Base-by-base conservation (phyloP, 495 filamentous ascomycete species). In the Filosporella fistucella region DNA sequence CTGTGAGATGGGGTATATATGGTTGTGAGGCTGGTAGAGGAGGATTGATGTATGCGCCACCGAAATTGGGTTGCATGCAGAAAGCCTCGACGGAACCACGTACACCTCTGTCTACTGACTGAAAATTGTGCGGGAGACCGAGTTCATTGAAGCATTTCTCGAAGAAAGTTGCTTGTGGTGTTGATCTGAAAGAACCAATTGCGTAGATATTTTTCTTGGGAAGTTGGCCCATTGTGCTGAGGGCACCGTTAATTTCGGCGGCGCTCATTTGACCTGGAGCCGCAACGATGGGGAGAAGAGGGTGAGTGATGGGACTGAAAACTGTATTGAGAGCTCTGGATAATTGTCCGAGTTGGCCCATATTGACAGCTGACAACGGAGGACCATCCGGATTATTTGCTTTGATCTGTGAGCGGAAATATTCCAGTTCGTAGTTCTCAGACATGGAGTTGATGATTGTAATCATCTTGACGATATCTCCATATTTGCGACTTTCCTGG, bases 101-200 rank as follows among this genome's bases (percentile, higher is more conserved):
- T 8, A 75, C 70, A 1, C 79, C 80, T 32, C 84, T 73, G 61
- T 91, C 87, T 13, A 89, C 77, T n/a, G 81, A 82, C 23, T 76
- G 78, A 57, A 90, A 83, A 45, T 81, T 80, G 48, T 93, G 88
- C 17, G 86, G 86, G n/a, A 93, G 69, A 16, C 86, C 84, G 17
- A 91, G 75, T 61, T 93, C 88, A 59, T 93, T 93, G 63, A 93
- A 82, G 57, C 87, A 91, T 59, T 91, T 90, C 57, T 89, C 85
- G 68, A 87, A 89, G 61, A 90, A 91, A 59, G 86, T 82, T 12
- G 85, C 84, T 55, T 89, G 85, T 0, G 84, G 82, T 8, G 78
- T 85, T 2, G 81, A 74, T 18, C 79, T 78, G 35, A 84, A 81
- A 18, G 78, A 86, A 41, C 82, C 86, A 54, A 91, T 85, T 34